A percentile compares a stretch with the other conserved stretches of the same genome.
phyloP scores from a whole-genome alignment of 75 land plant genomes.

The Picea glauca region DNA sequence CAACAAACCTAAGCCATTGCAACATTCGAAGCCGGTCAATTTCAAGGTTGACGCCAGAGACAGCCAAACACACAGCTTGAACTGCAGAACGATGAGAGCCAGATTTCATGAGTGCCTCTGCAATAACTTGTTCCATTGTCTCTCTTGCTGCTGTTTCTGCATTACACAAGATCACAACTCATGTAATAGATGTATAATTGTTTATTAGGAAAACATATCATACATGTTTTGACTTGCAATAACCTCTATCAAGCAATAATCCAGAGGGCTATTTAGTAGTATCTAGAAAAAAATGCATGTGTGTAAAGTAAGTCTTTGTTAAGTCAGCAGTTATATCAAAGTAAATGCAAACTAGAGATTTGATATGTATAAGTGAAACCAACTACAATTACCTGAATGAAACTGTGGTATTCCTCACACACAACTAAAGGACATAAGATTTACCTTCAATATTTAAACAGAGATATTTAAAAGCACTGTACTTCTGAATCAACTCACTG shows the following conservation, averaged over 20 bases:
- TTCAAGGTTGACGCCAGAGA: slow-evolving; percentile 81
- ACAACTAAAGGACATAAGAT: neutral
- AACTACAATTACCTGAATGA: neutral
- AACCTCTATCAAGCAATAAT: neutral
- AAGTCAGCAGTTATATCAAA: too few species aligned
- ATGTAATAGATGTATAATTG: neutral
- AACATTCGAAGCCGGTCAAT: slow-evolving; percentile 60
- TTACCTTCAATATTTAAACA: neutral
- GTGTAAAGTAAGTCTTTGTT: too few species aligned
- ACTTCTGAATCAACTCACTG: too few species aligned
- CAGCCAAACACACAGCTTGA: slow-evolving; percentile 77
- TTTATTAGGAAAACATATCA: neutral
- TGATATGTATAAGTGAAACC: too few species aligned
- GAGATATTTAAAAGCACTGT: neutral
- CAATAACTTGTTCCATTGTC: slow-evolving; percentile 72
- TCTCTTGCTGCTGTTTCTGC: slow-evolving; percentile 74
- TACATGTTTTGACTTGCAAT: neutral
- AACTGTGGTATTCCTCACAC: neutral
- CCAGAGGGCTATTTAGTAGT: neutral
- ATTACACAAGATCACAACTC: slow-evolving; percentile 8
- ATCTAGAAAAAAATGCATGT: too few species aligned
- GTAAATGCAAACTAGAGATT: neutral
- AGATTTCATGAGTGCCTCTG: slow-evolving; percentile 64
- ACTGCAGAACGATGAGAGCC: slow-evolving; percentile 51
- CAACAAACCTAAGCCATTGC: slow-evolving; percentile 69